Evolutionary conservation across 805 yeast genomes (phyloP).

Genomic region (Candida suzukii): DNA sequence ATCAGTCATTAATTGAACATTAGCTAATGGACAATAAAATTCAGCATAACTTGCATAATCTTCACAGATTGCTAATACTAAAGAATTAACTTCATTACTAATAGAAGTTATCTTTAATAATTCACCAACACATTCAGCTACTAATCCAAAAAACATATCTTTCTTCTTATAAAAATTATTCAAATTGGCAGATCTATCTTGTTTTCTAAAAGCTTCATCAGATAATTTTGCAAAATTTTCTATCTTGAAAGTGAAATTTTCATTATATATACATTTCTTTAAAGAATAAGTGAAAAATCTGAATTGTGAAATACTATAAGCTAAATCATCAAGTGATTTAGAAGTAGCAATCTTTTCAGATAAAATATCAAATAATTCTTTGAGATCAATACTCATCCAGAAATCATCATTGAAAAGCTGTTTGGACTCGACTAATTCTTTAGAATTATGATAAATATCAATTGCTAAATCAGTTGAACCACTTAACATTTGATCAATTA

Average conservation of each 20-base stretch:
- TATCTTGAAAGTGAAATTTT: slow-evolving; percentile 9
- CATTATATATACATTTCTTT: slow-evolving; percentile 17
- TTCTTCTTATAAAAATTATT: slow-evolving; percentile 35
- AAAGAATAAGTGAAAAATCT: slow-evolving; percentile 18
- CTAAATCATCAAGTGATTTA: slow-evolving; percentile 12
- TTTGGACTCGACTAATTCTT: slow-evolving; percentile 10
- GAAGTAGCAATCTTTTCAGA: slow-evolving; percentile 7
- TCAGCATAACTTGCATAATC: slow-evolving; percentile 10
- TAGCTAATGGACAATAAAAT: slow-evolving; percentile 11
- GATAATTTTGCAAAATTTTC: slow-evolving; percentile 16
- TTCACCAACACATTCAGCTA: slow-evolving; percentile 6
- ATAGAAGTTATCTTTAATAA: slow-evolving; percentile 10
- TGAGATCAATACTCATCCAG: slow-evolving; percentile 19
- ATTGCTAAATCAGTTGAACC: slow-evolving; percentile 7
- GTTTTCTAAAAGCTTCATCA: slow-evolving; percentile 10
- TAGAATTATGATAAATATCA: slow-evolving; percentile 15
- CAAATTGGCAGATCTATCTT: slow-evolving; percentile 12
- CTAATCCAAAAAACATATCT: slow-evolving; percentile 31
- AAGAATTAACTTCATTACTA: not conserved
- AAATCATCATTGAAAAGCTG: slow-evolving; percentile 17
- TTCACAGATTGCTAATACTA: slow-evolving; percentile 7
- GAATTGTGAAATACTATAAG: slow-evolving; percentile 15
- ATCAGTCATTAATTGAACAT: slow-evolving; percentile 7
- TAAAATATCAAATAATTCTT: slow-evolving; percentile 12
- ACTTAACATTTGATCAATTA: slow-evolving; percentile 20